Conservation (phyloP, 306 rosid genomes). For the Lathyrus aphaca region DNA sequence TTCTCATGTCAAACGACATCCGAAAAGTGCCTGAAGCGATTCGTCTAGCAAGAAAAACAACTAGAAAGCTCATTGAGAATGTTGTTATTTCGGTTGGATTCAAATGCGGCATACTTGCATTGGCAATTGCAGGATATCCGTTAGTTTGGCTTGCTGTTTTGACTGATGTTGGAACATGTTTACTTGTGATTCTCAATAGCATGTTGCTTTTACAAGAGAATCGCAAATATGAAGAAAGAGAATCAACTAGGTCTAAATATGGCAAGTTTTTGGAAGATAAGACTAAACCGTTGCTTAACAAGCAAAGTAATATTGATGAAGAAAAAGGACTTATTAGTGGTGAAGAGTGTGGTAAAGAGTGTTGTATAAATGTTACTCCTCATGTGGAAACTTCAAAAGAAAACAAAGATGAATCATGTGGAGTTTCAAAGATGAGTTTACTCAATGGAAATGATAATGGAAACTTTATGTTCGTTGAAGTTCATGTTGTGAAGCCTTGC, state of each 20-base stretch:
- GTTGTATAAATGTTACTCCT: conserved; percentile 43
- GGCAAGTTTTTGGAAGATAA: conserved; percentile 20
- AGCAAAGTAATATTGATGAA: conserved; percentile 30
- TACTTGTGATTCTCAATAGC: conserved; percentile 81
- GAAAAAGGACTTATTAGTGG: background rate
- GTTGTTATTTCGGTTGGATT: conserved; percentile 61
- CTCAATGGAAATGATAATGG: conserved; percentile 23
- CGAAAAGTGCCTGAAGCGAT: conserved; percentile 77
- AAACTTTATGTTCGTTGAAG: conserved; percentile 34
- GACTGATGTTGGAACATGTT: conserved; percentile 84
- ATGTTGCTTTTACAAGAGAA: conserved; percentile 64
- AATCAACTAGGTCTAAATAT: conserved; percentile 31
- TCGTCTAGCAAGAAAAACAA: conserved; percentile 60
- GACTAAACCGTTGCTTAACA: conserved; percentile 36
- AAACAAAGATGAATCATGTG: conserved; percentile 25
- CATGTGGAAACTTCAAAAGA: conserved; percentile 33
- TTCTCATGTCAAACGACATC: conserved; percentile 81
- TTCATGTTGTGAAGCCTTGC: conserved; percentile 38
- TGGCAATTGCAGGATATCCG: conserved; percentile 86
- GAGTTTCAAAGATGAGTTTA: conserved; percentile 27
- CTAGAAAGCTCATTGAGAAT: conserved; percentile 62
- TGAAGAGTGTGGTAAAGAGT: conserved; percentile 38
- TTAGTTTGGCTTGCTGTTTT: conserved; percentile 93
- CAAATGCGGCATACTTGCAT: conserved; percentile 59
- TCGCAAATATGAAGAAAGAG: conserved; percentile 12